Percentiles rank a stretch among this genome's conserved stretches.
Conservation (phyloP, 23 red algal species). For the Chondrus crispus region DNA sequence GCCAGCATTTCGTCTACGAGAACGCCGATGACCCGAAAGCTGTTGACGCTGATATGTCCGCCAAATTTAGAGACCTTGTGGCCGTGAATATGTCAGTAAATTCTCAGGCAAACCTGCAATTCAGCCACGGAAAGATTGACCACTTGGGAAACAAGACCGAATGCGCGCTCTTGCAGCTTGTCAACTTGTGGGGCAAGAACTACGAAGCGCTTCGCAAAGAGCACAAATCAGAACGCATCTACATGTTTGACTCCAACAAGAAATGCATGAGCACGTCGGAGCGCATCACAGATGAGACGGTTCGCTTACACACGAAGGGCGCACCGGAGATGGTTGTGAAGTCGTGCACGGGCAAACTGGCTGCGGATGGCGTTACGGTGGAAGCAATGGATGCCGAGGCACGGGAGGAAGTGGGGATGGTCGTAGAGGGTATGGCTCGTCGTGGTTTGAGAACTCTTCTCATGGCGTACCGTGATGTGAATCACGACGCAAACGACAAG, state of each 20-base stretch:
- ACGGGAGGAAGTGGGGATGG: background rate
- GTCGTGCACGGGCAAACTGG: slow-evolving; percentile 37
- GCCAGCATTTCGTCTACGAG: slow-evolving; percentile 33
- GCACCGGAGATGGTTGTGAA: slow-evolving; percentile 75
- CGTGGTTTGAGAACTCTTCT: slow-evolving; percentile 76
- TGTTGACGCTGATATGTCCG: slow-evolving; percentile 26
- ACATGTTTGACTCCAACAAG: slow-evolving; percentile 77
- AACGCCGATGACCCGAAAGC: background rate
- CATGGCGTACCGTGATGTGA: slow-evolving; percentile 67
- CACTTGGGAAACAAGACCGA: slow-evolving; percentile 90
- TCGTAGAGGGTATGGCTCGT: slow-evolving; percentile 52
- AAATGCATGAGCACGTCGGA: slow-evolving; percentile 87
- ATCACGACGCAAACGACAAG: slow-evolving; percentile 44
- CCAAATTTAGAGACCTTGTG: slow-evolving; percentile 18
- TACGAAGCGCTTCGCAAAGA: slow-evolving; percentile 61
- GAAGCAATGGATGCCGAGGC: background rate
- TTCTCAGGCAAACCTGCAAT: slow-evolving; percentile 80
- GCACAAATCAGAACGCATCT: slow-evolving; percentile 18
- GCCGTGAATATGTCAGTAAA: slow-evolving; percentile 70
- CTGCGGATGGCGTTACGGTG: slow-evolving; percentile 26
- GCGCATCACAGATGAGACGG: background rate
- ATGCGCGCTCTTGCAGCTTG: slow-evolving; percentile 80
- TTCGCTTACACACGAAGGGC: slow-evolving; percentile 70
- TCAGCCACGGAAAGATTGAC: slow-evolving; percentile 47
- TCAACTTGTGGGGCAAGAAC: slow-evolving; percentile 41